Conservation (phyloP, 208 protist species). For the Trypanosoma vivax region DNA sequence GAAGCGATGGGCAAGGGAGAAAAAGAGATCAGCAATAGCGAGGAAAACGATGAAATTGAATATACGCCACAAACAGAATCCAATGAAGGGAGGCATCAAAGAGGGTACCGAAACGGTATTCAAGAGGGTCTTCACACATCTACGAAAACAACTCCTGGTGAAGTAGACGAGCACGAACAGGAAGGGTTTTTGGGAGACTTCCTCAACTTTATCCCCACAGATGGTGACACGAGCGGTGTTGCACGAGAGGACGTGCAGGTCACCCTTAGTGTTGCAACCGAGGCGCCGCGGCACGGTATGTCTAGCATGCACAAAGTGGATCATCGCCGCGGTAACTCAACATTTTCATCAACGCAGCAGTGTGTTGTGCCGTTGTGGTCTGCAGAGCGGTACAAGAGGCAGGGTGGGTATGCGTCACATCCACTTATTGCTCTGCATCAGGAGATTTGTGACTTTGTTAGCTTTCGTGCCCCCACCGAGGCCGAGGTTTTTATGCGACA, state of each 20-base stretch:
- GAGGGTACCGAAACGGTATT: background rate
- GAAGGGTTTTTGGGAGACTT: constrained; percentile 54
- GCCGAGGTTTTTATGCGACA: constrained; percentile 79
- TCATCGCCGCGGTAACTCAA: background rate
- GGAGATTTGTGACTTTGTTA: constrained; percentile 75
- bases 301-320: background rate
- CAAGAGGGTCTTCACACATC: too few species aligned
- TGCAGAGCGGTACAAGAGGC: constrained; percentile 17
- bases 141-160: background rate
- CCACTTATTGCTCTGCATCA: constrained; percentile 72
- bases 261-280: constrained; percentile 16
- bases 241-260: constrained; percentile 33
- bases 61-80: constrained; percentile 28
- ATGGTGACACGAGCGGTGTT: constrained; percentile 7
- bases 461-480: constrained; percentile 66
- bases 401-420: constrained; percentile 46
- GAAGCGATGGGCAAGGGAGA: background rate
- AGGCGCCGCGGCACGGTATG: background rate
- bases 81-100: constrained; percentile 1
- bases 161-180: too few species aligned
- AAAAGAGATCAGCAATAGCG: constrained; percentile 1
- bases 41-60: constrained; percentile 28
- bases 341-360: background rate
- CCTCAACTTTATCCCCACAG: constrained; percentile 26
- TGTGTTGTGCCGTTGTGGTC: constrained; percentile 28